phyloP scores from a whole-genome alignment of 306 rosid genomes.

The Corylus avellana region DNA sequence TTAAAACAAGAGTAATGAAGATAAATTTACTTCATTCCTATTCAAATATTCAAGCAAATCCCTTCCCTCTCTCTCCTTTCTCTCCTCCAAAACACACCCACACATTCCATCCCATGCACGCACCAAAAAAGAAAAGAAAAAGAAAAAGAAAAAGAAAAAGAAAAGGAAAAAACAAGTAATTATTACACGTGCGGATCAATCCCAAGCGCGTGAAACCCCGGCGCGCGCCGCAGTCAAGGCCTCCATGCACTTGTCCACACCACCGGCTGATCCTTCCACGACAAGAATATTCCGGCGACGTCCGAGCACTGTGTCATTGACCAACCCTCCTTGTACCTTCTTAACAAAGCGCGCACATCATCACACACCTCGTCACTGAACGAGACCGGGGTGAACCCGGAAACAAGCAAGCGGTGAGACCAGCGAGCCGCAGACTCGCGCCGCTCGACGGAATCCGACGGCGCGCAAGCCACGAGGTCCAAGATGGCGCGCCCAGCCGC shows the following conservation, averaged over 20 bases:
- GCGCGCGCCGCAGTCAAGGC: constrained; percentile 42
- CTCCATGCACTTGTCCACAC: constrained; percentile 99
- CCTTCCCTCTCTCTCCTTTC: constrained; percentile 20
- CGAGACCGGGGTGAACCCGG: constrained; percentile 54
- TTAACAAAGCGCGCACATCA: constrained; percentile 76
- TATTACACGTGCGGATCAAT: constrained; percentile 50
- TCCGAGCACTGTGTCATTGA: constrained; percentile 63
- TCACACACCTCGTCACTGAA: constrained; percentile 89
- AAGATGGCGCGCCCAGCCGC: constrained; percentile 80
- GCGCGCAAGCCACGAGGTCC: constrained; percentile 66
- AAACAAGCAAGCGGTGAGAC: constrained; percentile 70
- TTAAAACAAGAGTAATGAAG: constrained; percentile 22
- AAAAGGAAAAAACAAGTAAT: constrained; percentile 7
- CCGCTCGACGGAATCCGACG: constrained; percentile 63
- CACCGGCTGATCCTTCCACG: constrained; percentile 89
- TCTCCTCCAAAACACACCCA: constrained; percentile 31
- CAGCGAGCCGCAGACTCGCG: constrained; percentile 71
- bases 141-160: constrained; percentile 23
- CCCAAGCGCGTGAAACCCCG: constrained; percentile 11
- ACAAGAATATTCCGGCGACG: constrained; percentile 73
- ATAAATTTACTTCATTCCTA: constrained; percentile 46
- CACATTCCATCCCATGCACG: constrained; percentile 40
- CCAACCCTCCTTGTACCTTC: constrained; percentile 96
- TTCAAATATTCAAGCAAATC: constrained; percentile 48
- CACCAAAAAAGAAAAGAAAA: constrained; percentile 28